These are phyloP conservation scores for Ambrosia trifida DNA, from an alignment of 129 eudicot species.

Conservation along the genomic window DNA sequence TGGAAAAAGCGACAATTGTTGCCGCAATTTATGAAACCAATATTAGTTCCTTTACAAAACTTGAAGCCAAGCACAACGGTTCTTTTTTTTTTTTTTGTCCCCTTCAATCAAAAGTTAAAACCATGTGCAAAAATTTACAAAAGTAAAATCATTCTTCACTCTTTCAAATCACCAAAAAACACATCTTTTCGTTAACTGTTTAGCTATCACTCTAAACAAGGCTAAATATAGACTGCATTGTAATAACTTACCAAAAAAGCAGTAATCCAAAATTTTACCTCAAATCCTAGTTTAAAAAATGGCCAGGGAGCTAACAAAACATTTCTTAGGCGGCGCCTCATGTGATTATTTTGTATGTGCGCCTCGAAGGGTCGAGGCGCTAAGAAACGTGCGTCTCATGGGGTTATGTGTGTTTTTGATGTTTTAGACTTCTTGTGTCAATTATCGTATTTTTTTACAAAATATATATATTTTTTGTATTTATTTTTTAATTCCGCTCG, in stretches of 20 bases:
- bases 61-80: neutral
- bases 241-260: neutral
- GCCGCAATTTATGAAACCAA: neutral
- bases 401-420: too few relatives aligned
- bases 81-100: neutral
- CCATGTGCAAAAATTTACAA: neutral
- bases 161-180: neutral
- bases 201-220: neutral
- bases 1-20: neutral
- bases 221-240: neutral
- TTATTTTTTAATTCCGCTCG: too few relatives aligned
- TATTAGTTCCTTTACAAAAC: neutral
- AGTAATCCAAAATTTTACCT: conserved; percentile 9
- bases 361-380: too few relatives aligned
- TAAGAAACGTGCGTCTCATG: too few relatives aligned
- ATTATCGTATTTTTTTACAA: too few relatives aligned
- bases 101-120: neutral
- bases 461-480: too few relatives aligned
- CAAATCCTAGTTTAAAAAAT: too few relatives aligned
- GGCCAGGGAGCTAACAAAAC: too few relatives aligned
- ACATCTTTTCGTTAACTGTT: neutral
- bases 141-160: conserved; percentile 2
- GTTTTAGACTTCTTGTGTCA: too few relatives aligned
- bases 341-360: too few relatives aligned
- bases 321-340: too few relatives aligned